These are phyloP conservation scores for Coniosporium tulheliwenetii DNA, from an alignment of 2,329 filamentous ascomycete genomes.

Conservation along the genomic window DNA sequence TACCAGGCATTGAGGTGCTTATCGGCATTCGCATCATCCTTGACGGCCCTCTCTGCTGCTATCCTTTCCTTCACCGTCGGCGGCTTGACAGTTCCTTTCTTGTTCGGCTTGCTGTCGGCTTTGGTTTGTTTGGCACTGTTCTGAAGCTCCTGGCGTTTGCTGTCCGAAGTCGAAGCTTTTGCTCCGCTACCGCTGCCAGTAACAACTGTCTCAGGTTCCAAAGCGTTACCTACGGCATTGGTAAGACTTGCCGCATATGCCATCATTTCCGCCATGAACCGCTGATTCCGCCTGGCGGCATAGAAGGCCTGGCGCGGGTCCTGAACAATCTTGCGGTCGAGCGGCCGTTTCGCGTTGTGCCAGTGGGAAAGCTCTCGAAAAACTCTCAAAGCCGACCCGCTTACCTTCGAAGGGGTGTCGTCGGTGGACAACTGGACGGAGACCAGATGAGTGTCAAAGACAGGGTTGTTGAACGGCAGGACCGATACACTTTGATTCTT, in stretches of 20 bases:
- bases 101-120: slow-evolving; percentile 23
- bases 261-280: slow-evolving; percentile 51
- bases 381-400: slow-evolving; percentile 19
- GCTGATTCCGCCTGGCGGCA: slow-evolving; percentile 39
- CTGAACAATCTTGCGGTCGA: slow-evolving; percentile 24
- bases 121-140: slow-evolving; percentile 26
- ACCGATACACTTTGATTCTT: slow-evolving; percentile 9
- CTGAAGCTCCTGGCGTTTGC: slow-evolving; percentile 2
- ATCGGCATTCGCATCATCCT: slow-evolving; percentile 1
- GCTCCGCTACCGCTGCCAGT: slow-evolving; percentile 17
- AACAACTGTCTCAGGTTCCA: slow-evolving; percentile 50
- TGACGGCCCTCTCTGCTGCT: not conserved
- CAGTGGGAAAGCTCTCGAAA: slow-evolving; percentile 40
- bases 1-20: slow-evolving; percentile 28
- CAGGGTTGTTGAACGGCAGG: slow-evolving; percentile 29
- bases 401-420: slow-evolving; percentile 3
- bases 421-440: slow-evolving; percentile 25
- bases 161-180: not conserved
- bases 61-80: not conserved
- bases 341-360: slow-evolving; percentile 42
- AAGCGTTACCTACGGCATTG: slow-evolving; percentile 43
- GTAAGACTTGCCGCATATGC: slow-evolving; percentile 57
- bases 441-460: slow-evolving; percentile 31
- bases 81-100: slow-evolving; percentile 18
- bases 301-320: slow-evolving; percentile 19